Base-by-base conservation (phyloP, 148 eudicot genomes). In the Amaranthus hypochondriacus region DNA sequence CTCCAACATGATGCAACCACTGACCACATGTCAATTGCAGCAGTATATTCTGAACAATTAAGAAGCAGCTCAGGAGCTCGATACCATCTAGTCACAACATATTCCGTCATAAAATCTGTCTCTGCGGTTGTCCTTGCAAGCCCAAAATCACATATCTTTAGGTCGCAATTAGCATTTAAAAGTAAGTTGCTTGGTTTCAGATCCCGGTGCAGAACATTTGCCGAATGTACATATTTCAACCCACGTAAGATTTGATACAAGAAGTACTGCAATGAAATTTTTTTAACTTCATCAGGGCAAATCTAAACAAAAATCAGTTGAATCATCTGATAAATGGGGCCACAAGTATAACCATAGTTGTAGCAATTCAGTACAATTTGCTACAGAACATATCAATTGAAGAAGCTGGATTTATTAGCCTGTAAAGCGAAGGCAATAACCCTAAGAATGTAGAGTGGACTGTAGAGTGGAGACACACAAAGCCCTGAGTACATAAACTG, bases 1-100 rank as follows among this genome's bases (percentile, higher is more conserved):
- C 83, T 94, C 98, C 98, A 94, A 89, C 84, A 94, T 83, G 71
- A 94, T 94, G 79, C 98, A 94, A 68, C 98, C 98, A 94, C 97
- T 57, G 98, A 89, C 98, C 98, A 94, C 69, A 94, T 88, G 83
- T 94, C 98, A 71, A 94, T 91, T 8, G 98, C 97, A 14, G 93
- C 86, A 48, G 95, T 91, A 73, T 91, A 94, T 73, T 94, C 98
- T 4, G 97, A 87, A 82, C 98, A 94, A 69, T 94, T 94, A 61
- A 94, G 97, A 59, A 94, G 75, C 84, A 94, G 75, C 74, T 94
- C 98, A 66, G 98, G 98, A 53, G 98, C 97, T 66, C 98, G 84
- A 76, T 94, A 94, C 98, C 98, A 94, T 75, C 98, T 86, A 55
- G 98, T 94, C 66, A 94, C 98, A 77, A 94, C 98, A 85, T 94